Evolutionary conservation across 768 basidiomycete genomes (phyloP), one percentile per base, ranked within the genome.

Genomic region (Kwoniella bestiolae): DNA sequence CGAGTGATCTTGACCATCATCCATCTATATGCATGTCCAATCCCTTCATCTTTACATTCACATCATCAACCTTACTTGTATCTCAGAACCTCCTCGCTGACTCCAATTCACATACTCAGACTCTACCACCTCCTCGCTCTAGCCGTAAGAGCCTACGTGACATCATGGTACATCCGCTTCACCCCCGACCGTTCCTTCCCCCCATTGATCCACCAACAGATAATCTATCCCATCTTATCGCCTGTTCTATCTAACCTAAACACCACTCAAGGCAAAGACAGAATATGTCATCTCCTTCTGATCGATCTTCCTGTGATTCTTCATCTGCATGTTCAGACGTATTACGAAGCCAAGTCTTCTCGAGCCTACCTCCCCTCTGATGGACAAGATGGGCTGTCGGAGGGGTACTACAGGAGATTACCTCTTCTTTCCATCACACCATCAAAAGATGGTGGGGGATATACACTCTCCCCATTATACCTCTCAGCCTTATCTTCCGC

Each of bases 401-500:
- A 46, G 1, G 53, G 53, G 4, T 74, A 75, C 56, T 69, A 75
- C 64, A 59, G 63, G 45, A 61, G 71, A 46, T 47, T 77, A 44
- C 76, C 76, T 3, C 59, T 74, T 6, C 28, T 72, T 11, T 65
- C 62, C 16, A 68, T 72, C 25, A n/a, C 51, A 38, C 12, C 32
- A 29, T 25, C 26, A 23, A 11, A 25, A 16, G 29, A 28, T 44
- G 6, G 18, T n/a, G 7, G 41, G 50, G 53, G 34, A 50, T 73
- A 71, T 64, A 55, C 32, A 31, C 31, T 76, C 4, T 72, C 77
- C 12, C 64, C 68, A 1, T 21, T 74, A 14, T 80, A 79, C 60
- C 70, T 79, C 16, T 65, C 76, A 5, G 38, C 69, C 5, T 55
- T 79, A 0, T 79, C 94, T 31, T 92, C 96, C 75, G 86, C 87